These are phyloP conservation scores for Leptomonas pyrrhocoris DNA, from an alignment of 208 protist species.

Conservation along the genomic window DNA sequence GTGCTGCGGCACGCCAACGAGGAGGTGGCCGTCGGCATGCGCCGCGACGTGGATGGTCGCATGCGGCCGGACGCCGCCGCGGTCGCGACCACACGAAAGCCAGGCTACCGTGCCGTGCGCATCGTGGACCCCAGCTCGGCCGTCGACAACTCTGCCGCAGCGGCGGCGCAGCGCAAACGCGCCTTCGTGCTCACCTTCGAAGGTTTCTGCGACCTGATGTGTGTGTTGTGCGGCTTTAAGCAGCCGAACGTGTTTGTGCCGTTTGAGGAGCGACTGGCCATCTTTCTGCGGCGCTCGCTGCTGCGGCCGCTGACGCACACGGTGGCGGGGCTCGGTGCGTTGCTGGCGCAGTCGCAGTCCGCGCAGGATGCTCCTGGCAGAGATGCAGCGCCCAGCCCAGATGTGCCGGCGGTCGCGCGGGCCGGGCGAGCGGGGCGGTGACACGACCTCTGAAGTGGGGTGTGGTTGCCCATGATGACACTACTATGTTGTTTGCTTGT, in stretches of 20 bases:
- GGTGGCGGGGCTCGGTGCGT: conserved; percentile 44
- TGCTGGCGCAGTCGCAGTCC: conserved; percentile 39
- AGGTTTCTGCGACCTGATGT: conserved; percentile 83
- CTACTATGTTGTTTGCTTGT: too few relatives aligned
- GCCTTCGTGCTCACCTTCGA: conserved; percentile 67
- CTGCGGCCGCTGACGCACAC: conserved; percentile 73
- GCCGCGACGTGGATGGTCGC: conserved; percentile 62
- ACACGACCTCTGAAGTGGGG: neutral
- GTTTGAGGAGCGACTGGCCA: conserved; percentile 62
- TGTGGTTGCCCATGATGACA: too few relatives aligned
- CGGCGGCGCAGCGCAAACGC: conserved; percentile 30
- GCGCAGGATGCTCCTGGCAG: neutral
- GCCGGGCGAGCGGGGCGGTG: neutral
- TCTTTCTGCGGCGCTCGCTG: conserved; percentile 78
- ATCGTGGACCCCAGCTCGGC: conserved; percentile 52
- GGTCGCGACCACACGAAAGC: conserved; percentile 27
- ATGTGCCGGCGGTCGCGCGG: neutral
- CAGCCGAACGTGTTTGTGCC: conserved; percentile 87
- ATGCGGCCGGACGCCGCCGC: conserved; percentile 32
- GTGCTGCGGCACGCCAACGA: conserved; percentile 52
- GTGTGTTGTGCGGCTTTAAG: conserved; percentile 86
- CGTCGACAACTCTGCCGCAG: conserved; percentile 20
- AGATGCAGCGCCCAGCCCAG: neutral
- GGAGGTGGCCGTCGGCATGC: conserved; percentile 51
- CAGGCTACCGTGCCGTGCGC: conserved; percentile 49